These are phyloP conservation scores for Macrocybe sp. DNA, from an alignment of 1,284 basidiomycete species.

Conservation along the genomic window DNA sequence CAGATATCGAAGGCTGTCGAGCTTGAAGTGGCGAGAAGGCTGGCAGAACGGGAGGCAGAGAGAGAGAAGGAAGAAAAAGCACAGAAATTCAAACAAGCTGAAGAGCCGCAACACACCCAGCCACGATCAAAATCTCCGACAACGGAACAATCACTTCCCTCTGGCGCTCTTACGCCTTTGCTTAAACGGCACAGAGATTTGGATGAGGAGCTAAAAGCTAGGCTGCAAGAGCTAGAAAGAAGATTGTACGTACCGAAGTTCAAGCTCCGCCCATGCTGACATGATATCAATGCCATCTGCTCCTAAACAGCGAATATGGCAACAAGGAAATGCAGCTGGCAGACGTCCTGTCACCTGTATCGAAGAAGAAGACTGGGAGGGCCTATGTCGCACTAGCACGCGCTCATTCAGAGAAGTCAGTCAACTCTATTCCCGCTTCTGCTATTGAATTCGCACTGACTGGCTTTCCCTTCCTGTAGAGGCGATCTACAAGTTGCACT, in stretches of 20 bases:
- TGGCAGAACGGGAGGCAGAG: conserved; percentile 54
- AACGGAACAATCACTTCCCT: conserved; percentile 39
- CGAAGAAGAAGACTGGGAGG: conserved; percentile 70
- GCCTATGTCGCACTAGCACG: conserved; percentile 72
- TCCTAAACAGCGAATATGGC: conserved; percentile 45
- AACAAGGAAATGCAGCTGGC: conserved; percentile 54
- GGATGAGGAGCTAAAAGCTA: conserved; percentile 57
- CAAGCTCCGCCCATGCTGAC: conserved; percentile 7
- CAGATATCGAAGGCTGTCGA: conserved; percentile 72
- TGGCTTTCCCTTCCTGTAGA: conserved; percentile 30
- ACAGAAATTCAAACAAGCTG: conserved; percentile 22
- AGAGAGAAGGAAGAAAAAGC: conserved; percentile 32
- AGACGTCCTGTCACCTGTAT: conserved; percentile 60
- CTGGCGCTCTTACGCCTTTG: conserved; percentile 56
- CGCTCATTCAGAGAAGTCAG: conserved; percentile 71
- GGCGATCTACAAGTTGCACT: conserved; percentile 68
- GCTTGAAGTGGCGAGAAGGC: conserved; percentile 60
- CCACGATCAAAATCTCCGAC: conserved; percentile 28
- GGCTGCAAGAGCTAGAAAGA: conserved; percentile 63
- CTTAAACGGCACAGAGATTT: conserved; percentile 59
- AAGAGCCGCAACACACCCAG: conserved; percentile 12
- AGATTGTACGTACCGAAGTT: conserved; percentile 43
- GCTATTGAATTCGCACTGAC: conserved; percentile 3
- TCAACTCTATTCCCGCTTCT: conserved; percentile 7
- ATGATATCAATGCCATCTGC: conserved; percentile 6